Evolutionary conservation across 1,284 basidiomycete genomes (phyloP).

Genomic region (Puccinia novopanici): DNA sequence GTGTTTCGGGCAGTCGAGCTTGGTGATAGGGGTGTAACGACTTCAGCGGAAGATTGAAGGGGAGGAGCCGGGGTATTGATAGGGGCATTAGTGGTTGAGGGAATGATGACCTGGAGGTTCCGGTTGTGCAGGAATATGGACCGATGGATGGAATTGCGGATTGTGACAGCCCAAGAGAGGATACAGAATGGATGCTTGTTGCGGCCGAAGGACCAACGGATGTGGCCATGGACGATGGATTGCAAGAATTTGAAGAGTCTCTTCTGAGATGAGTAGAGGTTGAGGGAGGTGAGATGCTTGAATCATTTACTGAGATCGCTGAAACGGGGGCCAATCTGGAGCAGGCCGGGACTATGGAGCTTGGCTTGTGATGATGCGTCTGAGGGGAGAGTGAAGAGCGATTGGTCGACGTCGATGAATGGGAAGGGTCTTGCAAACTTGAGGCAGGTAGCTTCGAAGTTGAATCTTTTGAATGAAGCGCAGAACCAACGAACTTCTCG

Average conservation of each 20-base stretch:
- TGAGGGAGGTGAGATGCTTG: constrained; percentile 31
- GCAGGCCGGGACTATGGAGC: not conserved
- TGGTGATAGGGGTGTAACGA: constrained; percentile 23
- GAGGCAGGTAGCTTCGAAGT: constrained; percentile 19
- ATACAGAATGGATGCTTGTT: constrained; percentile 11
- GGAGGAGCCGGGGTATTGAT: constrained; percentile 13
- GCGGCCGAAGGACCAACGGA: constrained; percentile 12
- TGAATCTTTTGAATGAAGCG: not conserved
- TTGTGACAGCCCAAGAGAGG: constrained; percentile 14
- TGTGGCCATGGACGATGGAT: constrained; percentile 23
- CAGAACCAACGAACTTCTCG: not conserved
- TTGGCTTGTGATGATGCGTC: too few species aligned
- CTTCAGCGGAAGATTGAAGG: constrained; percentile 6
- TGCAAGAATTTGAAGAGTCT: constrained; percentile 15
- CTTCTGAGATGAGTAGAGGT: not conserved
- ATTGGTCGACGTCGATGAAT: constrained; percentile 18
- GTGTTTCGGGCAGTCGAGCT: not conserved
- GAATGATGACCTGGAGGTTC: constrained; percentile 9
- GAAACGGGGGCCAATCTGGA: constrained; percentile 27
- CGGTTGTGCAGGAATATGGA: not conserved
- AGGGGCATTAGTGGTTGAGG: constrained; percentile 14
- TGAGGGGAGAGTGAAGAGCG: constrained; percentile 21
- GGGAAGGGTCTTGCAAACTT: constrained; percentile 3
- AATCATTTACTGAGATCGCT: constrained; percentile 2
- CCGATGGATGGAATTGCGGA: not conserved